Evolutionary conservation across 805 yeast genomes (phyloP).

Genomic region (Kazachstania viticola): DNA sequence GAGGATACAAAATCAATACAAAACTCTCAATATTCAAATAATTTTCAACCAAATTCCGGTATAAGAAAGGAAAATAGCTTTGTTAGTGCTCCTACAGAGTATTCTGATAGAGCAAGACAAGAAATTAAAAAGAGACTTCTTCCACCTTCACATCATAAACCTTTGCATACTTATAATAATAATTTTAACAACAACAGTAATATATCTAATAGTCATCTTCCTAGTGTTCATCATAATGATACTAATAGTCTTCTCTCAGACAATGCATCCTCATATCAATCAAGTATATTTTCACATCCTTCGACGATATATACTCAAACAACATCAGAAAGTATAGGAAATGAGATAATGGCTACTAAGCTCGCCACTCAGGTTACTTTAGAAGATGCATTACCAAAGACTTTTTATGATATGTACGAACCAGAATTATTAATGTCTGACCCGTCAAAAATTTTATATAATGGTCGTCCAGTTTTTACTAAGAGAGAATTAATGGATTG

Average conservation of each 20-base stretch:
- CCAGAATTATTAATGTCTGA: constrained; percentile 38
- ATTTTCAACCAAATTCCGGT: too few species aligned
- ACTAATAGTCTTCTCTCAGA: constrained; percentile 12
- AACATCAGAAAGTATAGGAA: constrained; percentile 8
- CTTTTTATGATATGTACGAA: constrained; percentile 44
- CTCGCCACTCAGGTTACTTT: constrained; percentile 24
- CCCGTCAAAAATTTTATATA: constrained; percentile 31
- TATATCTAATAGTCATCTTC: neutral
- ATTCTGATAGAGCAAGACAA: constrained; percentile 26
- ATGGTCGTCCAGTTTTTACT: constrained; percentile 54
- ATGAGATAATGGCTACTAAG: constrained; percentile 4
- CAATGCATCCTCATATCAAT: constrained; percentile 14
- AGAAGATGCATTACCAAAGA: constrained; percentile 41
- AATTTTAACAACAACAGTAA: neutral
- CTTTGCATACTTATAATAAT: neutral
- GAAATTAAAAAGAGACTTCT: constrained; percentile 21
- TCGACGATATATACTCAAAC: constrained; percentile 10
- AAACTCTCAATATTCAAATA: too few species aligned
- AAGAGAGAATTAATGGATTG: constrained; percentile 54
- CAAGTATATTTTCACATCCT: constrained; percentile 22
- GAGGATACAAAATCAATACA: too few species aligned
- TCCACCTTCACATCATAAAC: neutral
- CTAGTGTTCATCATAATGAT: constrained; percentile 4
- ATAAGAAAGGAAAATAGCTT: constrained; percentile 13
- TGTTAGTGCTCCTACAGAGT: constrained; percentile 27